These are phyloP conservation scores for Coemansia sp. DNA, from an alignment of 192 early-diverging fungal species.

Conservation along the genomic window DNA sequence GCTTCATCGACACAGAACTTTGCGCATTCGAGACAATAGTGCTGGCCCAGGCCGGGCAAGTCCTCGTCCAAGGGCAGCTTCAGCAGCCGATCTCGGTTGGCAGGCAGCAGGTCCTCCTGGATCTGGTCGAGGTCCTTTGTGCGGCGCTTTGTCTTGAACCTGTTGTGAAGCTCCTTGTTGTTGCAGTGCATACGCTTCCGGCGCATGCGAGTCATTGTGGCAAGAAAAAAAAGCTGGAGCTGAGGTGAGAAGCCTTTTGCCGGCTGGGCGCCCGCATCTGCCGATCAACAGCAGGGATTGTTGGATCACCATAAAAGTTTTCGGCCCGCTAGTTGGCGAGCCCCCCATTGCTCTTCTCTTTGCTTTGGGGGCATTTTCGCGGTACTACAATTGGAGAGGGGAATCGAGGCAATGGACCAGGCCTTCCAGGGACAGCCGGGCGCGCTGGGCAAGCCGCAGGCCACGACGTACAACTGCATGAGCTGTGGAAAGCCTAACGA, in stretches of 20 bases:
- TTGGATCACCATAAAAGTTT: too few species aligned
- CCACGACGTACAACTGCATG: constrained; percentile 30
- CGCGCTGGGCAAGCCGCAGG: not conserved
- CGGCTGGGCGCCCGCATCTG: too few species aligned
- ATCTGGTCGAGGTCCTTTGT: constrained; percentile 95
- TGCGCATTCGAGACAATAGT: constrained; percentile 82
- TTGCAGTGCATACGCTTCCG: constrained; percentile 49
- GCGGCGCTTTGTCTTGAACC: constrained; percentile 76
- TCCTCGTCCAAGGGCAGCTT: constrained; percentile 69
- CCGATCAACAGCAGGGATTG: too few species aligned
- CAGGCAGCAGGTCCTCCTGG: constrained; percentile 77
- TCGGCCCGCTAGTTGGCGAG: too few species aligned
- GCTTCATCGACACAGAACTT: constrained; percentile 66
- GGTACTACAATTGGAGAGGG: too few species aligned
- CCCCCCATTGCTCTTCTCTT: too few species aligned
- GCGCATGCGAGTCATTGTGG: constrained; percentile 36
- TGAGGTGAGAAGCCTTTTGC: too few species aligned
- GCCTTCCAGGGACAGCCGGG: constrained; percentile 1
- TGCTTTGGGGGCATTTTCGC: too few species aligned
- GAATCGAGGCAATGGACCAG: not conserved
- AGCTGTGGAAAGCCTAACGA: constrained; percentile 86
- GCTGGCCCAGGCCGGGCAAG: constrained; percentile 83
- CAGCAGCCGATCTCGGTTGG: constrained; percentile 57
- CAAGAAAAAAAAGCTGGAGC: not conserved
- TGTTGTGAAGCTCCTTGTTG: constrained; percentile 70